These are phyloP conservation scores for Pichia thaimueangensis DNA, from an alignment of 805 yeast genomes.

Conservation along the genomic window DNA sequence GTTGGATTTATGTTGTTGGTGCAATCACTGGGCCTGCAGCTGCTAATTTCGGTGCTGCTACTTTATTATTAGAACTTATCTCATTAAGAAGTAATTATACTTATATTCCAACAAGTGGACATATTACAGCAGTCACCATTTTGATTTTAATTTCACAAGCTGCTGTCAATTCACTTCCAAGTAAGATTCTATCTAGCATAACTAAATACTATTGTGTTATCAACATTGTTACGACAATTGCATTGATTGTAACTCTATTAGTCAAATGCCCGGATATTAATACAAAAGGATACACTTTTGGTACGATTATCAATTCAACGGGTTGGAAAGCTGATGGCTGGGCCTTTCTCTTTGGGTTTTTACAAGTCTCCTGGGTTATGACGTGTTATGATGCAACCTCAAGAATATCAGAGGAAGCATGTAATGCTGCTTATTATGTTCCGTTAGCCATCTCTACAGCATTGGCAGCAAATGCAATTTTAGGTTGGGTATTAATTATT, in stretches of 20 bases:
- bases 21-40: conserved; percentile 45
- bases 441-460: conserved; percentile 57
- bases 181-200: conserved; percentile 41
- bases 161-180: conserved; percentile 43
- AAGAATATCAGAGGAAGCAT: conserved; percentile 50
- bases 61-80: conserved; percentile 39
- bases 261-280: conserved; percentile 45
- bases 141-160: conserved; percentile 46
- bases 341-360: conserved; percentile 50
- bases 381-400: conserved; percentile 51
- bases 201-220: conserved; percentile 47
- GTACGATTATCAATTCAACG: conserved; percentile 38
- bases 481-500: conserved; percentile 45
- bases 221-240: conserved; percentile 42
- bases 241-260: conserved; percentile 46
- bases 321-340: conserved; percentile 50
- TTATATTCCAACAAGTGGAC: conserved; percentile 38
- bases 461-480: conserved; percentile 39
- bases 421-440: conserved; percentile 47
- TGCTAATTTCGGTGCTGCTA: conserved; percentile 47
- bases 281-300: conserved; percentile 41
- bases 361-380: conserved; percentile 57
- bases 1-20: conserved; percentile 44
- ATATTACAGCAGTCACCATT: conserved; percentile 44
- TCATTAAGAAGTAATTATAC: conserved; percentile 33